These are phyloP conservation scores for Aschersonia sp. DNA, from an alignment of 2,329 filamentous ascomycete species.

Conservation along the genomic window DNA sequence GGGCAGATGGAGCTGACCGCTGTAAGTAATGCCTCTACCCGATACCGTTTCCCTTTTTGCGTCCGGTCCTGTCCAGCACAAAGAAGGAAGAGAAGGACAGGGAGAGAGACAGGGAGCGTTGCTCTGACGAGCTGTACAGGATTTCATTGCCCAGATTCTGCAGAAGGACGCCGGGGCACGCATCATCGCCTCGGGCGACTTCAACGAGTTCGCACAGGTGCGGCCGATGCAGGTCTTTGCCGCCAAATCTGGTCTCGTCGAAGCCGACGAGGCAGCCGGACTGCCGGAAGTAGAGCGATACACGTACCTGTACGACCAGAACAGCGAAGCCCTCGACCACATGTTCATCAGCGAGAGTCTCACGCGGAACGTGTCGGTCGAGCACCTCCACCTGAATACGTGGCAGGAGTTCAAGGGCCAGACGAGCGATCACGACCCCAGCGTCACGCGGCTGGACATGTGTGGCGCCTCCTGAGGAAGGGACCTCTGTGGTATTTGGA, in stretches of 20 bases:
- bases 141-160: slow-evolving; percentile 45
- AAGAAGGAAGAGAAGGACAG: no score
- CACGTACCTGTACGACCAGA: slow-evolving; percentile 57
- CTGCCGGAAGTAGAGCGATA: slow-evolving; percentile 46
- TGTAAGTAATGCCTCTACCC: slow-evolving; percentile 18
- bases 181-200: slow-evolving; percentile 51
- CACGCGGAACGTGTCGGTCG: slow-evolving; percentile 29
- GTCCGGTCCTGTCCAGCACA: no score
- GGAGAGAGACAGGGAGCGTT: no score
- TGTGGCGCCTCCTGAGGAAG: slow-evolving; percentile 21
- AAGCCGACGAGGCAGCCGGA: slow-evolving; percentile 45
- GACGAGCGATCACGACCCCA: slow-evolving; percentile 57
- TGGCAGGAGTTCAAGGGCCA: slow-evolving; percentile 44
- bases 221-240: slow-evolving; percentile 41
- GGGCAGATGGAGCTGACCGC: slow-evolving; percentile 44
- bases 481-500: no score
- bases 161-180: slow-evolving; percentile 37
- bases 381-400: slow-evolving; percentile 59
- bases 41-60: no score
- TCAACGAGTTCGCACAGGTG: slow-evolving; percentile 57
- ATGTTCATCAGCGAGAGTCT: slow-evolving; percentile 48
- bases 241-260: slow-evolving; percentile 36
- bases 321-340: slow-evolving; percentile 56
- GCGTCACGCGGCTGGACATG: slow-evolving; percentile 46
- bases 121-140: slow-evolving; percentile 10